phyloP scores from a whole-genome alignment of 805 yeast species.

The Kuraishia ogatae region DNA sequence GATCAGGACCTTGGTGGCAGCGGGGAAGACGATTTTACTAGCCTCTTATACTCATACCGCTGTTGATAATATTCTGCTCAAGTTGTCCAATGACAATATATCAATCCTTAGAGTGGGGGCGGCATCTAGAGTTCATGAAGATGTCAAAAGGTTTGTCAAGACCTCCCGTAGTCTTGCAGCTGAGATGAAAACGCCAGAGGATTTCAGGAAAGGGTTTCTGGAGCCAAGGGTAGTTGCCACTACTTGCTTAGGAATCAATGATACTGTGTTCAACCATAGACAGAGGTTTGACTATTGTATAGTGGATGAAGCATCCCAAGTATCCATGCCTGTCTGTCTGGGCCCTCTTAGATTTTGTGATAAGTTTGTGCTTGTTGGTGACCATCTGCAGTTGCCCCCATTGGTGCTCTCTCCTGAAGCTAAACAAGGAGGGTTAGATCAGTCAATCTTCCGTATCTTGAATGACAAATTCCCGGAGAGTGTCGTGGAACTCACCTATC shows the following conservation, averaged over 20 bases:
- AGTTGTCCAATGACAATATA: constrained; percentile 41
- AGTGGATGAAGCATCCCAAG: constrained; percentile 94
- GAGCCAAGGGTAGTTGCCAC: constrained; percentile 74
- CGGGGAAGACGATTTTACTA: constrained; percentile 61
- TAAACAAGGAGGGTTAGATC: constrained; percentile 51
- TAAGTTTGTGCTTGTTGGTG: constrained; percentile 90
- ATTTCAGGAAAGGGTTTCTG: constrained; percentile 37
- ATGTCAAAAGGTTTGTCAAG: constrained; percentile 45
- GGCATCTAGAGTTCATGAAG: constrained; percentile 49
- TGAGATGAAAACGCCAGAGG: constrained; percentile 27
- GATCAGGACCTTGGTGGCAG: constrained; percentile 48
- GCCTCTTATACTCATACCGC: constrained; percentile 94
- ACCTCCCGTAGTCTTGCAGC: constrained; percentile 22
- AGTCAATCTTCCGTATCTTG: constrained; percentile 67
- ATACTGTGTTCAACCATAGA: constrained; percentile 45
- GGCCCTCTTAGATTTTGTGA: constrained; percentile 80
- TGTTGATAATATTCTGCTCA: constrained; percentile 83
- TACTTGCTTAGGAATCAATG: constrained; percentile 74
- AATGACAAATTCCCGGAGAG: constrained; percentile 67
- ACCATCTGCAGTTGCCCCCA: constrained; percentile 91
- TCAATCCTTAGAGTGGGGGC: constrained; percentile 64
- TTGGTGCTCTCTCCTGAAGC: constrained; percentile 67
- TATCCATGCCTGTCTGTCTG: constrained; percentile 81
- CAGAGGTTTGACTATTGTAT: constrained; percentile 82
- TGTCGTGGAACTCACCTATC: constrained; percentile 70